Base-by-base conservation (phyloP, 2,329 filamentous ascomycete species). In the Nannizziopsis barbatae region DNA sequence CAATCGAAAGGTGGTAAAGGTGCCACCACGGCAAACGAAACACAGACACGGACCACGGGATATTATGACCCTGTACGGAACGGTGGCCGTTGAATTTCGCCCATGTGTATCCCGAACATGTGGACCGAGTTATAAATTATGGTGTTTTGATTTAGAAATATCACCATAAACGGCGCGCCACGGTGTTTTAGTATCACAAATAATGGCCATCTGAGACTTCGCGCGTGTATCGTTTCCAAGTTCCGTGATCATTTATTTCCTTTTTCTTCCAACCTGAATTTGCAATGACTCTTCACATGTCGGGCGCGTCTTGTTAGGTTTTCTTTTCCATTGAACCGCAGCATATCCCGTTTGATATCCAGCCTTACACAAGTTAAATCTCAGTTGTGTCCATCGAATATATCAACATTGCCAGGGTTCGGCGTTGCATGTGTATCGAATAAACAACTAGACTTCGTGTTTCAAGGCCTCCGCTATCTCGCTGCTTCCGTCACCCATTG, bases 41-140 rank as follows among this genome's bases (percentile, higher is more conserved):
- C 54, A 22, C 56, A 53, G 42, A 55, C 49, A 31, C 66, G 64
- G 11, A 50, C 50, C 11, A 41, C 37, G 15, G 45, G 45, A 22
- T 68, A 67, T 47, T 69, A 69, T 58, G 66, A 69, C 45, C 66
- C 66, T 35, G 65, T 68, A 53, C 53, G 66, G 43, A 67, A 68
- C 55, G 65, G 61, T 31, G 59, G 57, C 12, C 42, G 58, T n/a
- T 61, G 43, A 57, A 15, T 7, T 27, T 39, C 42, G 17, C 5
- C 39, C 18, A 37, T 30, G 33, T 32, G 35, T 37, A 39, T 39
- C 33, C 18, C 31, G 20, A 45, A 20, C 18, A 31, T 31, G 20
- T 14, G 35, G 20, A 14, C 11, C 15, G 10, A 35, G 17, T 27
- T 15, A 27, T 37, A n/a, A 30, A n/a, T 37, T 27, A 45, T 30